Evolutionary conservation across 805 yeast genomes (phyloP).

Genomic region (Monosporozyma siamensis): DNA sequence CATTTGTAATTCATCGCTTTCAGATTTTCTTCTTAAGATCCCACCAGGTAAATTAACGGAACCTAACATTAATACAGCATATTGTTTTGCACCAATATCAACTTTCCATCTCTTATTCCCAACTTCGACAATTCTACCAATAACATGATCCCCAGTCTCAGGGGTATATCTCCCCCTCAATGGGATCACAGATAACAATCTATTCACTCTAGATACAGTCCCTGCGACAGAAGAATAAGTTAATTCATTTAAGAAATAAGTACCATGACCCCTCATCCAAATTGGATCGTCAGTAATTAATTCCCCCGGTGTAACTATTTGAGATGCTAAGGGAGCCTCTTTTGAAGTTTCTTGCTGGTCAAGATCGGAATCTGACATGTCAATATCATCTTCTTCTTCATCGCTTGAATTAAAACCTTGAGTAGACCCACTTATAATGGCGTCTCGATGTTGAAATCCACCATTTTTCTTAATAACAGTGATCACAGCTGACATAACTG

Average conservation of each 20-base stretch:
- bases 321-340: slow-evolving; percentile 29
- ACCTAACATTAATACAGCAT: slow-evolving; percentile 86
- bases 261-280: slow-evolving; percentile 99
- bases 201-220: slow-evolving; percentile 73
- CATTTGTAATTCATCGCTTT: slow-evolving; percentile 95
- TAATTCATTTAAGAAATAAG: slow-evolving; percentile 63
- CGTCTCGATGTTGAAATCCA: slow-evolving; percentile 17
- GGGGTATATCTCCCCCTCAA: slow-evolving; percentile 82
- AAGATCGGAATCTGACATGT: slow-evolving; percentile 6
- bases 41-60: slow-evolving; percentile 98
- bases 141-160: slow-evolving; percentile 92
- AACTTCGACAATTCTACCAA: slow-evolving; percentile 90
- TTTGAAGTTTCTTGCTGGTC: slow-evolving; percentile 36
- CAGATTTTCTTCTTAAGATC: slow-evolving; percentile 83
- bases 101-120: slow-evolving; percentile 94
- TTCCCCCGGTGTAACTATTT: slow-evolving; percentile 89
- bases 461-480: slow-evolving; percentile 22
- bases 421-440: slow-evolving; percentile 6
- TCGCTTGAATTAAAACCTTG: slow-evolving; percentile 4
- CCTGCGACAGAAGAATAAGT: slow-evolving; percentile 94
- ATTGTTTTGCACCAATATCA: slow-evolving; percentile 90
- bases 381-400: neutral
- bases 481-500: slow-evolving; percentile 22
- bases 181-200: slow-evolving; percentile 76
- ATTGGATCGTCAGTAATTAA: slow-evolving; percentile 88